Evolutionary conservation across 2,329 filamentous ascomycete species (phyloP).

Genomic region (Monosporascus sp.): DNA sequence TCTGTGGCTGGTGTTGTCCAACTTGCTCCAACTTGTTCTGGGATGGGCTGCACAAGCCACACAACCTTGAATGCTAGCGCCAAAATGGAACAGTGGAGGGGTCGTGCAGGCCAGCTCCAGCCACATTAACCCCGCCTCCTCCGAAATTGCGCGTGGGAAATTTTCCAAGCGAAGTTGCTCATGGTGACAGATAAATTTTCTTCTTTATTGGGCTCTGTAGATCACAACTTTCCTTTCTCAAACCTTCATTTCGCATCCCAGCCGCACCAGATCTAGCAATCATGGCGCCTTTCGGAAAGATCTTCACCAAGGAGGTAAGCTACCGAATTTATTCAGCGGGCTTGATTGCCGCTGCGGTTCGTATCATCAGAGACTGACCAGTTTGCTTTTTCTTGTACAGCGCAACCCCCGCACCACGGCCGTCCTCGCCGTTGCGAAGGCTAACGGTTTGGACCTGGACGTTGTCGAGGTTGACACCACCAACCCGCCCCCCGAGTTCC

Average conservation of each 20-base stretch:
- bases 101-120: slow-evolving; percentile 1
- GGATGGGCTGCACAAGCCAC: not conserved
- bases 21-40: not conserved
- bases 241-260: slow-evolving; percentile 1
- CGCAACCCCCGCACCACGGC: slow-evolving; percentile 84
- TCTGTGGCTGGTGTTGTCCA: not conserved
- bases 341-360: too few species aligned
- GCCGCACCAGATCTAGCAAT: slow-evolving; percentile 20
- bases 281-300: slow-evolving; percentile 92
- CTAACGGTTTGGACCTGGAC: slow-evolving; percentile 91
- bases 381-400: slow-evolving; percentile 41
- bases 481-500: slow-evolving; percentile 69
- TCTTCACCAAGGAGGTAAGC: slow-evolving; percentile 79
- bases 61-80: not conserved
- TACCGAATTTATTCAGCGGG: slow-evolving; percentile 7
- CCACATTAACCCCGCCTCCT: slow-evolving; percentile 21
- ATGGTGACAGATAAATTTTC: slow-evolving; percentile 3
- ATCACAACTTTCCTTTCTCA: slow-evolving; percentile 9
- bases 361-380: slow-evolving; percentile 17
- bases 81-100: not conserved
- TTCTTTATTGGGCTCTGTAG: not conserved
- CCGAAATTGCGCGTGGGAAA: slow-evolving; percentile 16
- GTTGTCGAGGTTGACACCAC: slow-evolving; percentile 65
- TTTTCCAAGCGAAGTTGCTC: slow-evolving; percentile 9
- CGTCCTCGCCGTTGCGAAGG: slow-evolving; percentile 92